Base-by-base conservation (phyloP, 768 basidiomycete genomes). In the Suillus discolor region DNA sequence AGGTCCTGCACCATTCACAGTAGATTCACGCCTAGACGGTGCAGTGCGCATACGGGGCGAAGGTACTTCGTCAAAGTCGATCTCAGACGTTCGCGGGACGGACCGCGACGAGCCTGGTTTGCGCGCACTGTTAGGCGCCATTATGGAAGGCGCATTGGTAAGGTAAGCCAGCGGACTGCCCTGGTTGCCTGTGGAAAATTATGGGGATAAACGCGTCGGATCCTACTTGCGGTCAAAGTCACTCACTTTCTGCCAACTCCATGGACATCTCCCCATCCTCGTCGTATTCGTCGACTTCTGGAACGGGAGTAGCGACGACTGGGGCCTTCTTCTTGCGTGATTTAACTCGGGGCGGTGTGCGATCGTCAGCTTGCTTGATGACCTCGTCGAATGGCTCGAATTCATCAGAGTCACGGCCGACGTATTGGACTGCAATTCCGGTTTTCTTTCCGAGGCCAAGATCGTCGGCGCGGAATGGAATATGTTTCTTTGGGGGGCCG, bases 371-470 rank as follows among this genome's bases (percentile, higher is more conserved):
- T 71, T 91, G 89, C 61, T 84, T 82, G 55, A 93, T 83, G 62
- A 94, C 73, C 71, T 92, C 84, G 63, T 90, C 90, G 74, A 93
- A 93, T 0, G 87, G 89, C 74, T 94, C 92, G 73, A 93, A 93
- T 36, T 91, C 92, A 75, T 93, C 92, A 31, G 90, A 90, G 73
- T 85, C 87, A 69, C 87, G 87, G 67, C 89, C 86, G 64, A 93
- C 86, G 71, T 85, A 84, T 45, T 79, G 83, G 16, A 93, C 87
- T 0, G 85, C 81, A 62, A 92, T 83, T 6, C 92, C 92, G 0
- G 92, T 94, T 74, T 87, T 91, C 83, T 91, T 93, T 20, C 92
- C 92, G 63, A 89, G 90, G 60, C 85, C 85, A 13, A 87, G 85
- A 70, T 93, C 89, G 68, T 92, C 90, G 3, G 90, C 91, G 59